These are phyloP conservation scores for Epichloe aotearoae DNA, from an alignment of 2,329 filamentous ascomycete species.

Conservation along the genomic window DNA sequence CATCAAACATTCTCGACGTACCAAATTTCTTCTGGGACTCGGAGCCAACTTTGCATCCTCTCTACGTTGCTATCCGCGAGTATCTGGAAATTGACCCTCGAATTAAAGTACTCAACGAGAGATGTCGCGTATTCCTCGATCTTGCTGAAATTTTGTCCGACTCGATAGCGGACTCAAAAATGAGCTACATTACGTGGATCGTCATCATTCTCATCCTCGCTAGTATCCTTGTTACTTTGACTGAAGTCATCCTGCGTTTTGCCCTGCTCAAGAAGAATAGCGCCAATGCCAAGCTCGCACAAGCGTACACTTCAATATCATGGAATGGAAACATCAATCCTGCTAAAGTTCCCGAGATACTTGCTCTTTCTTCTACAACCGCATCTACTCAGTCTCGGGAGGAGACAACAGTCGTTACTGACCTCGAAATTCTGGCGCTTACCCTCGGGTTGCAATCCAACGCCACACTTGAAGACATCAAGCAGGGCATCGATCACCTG, in stretches of 20 bases:
- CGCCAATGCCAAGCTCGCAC: conserved; percentile 7
- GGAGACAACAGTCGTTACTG: conserved; percentile 12
- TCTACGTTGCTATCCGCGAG: conserved; percentile 88
- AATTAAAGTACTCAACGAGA: conserved; percentile 92
- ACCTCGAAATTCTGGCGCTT: conserved; percentile 22
- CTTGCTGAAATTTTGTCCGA: conserved; percentile 90
- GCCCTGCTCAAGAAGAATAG: conserved; percentile 43
- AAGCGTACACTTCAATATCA: conserved; percentile 6
- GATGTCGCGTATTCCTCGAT: conserved; percentile 91
- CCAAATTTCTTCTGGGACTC: conserved; percentile 98
- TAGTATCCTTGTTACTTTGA: conserved; percentile 80
- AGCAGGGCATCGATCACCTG: conserved; percentile 19
- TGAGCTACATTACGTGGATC: conserved; percentile 96
- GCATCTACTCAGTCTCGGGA: background rate
- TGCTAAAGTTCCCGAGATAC: conserved; percentile 8
- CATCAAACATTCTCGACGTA: conserved; percentile 89
- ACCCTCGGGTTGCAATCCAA: conserved; percentile 21
- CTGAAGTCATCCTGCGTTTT: conserved; percentile 80
- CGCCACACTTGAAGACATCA: conserved; percentile 23
- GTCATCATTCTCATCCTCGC: conserved; percentile 88
- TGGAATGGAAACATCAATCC: conserved; percentile 8
- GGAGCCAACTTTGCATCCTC: conserved; percentile 84
- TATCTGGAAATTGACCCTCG: conserved; percentile 96
- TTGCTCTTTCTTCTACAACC: conserved; percentile 9
- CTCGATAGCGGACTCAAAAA: conserved; percentile 84